Base-by-base conservation (phyloP, 2,329 filamentous ascomycete genomes). In the Penicillium sp. region DNA sequence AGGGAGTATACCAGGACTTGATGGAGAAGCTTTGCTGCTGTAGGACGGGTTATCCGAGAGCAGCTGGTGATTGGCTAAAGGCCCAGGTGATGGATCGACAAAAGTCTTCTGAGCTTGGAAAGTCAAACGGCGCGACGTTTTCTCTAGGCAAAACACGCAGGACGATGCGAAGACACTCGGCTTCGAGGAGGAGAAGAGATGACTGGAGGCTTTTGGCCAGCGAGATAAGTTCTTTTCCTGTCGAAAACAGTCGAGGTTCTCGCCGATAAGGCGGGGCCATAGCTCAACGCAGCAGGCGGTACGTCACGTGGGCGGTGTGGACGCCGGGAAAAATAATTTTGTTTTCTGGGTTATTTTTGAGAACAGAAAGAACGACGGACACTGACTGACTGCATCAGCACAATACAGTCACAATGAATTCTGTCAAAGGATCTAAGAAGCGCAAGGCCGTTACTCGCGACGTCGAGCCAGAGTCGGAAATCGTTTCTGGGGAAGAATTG, bases 391-490 rank as follows among this genome's bases (percentile, higher is more conserved):
- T 18, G 18, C 18, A 43, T 21, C n/a, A 16, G 40, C 40, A 43
- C 40, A 23, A 12, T 12, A 11, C 40, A 43, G 18, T 48, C 52
- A 43, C 57, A 46, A 75, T 75, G 72, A 65, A 68, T 59, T 60
- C 64, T 55, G 63, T 64, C 62, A 72, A 75, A 57, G 65, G 70
- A 47, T 77, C 74, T 30, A 79, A 82, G 70, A 89, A 89, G 77
- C 83, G 87, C 62, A 89, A 89, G 73, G 82, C 82, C 59, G 78
- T 83, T 20, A 80, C 78, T 23, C 77, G 77, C 30, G 82, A 84
- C 63, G 73, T 78, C 18, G 74, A 78, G 47, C 75, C 76, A 57
- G 70, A 74, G 50, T 73, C 77, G 14, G 77, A 81, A 60, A 71
- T 77, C 2, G 79, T 79, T 57, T 85, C 82, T 21, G 85, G 85